A percentile compares a stretch with the other conserved stretches of the same genome.
phyloP scores from a whole-genome alignment of 805 yeast genomes.

The Wickerhamiella australiensis region DNA sequence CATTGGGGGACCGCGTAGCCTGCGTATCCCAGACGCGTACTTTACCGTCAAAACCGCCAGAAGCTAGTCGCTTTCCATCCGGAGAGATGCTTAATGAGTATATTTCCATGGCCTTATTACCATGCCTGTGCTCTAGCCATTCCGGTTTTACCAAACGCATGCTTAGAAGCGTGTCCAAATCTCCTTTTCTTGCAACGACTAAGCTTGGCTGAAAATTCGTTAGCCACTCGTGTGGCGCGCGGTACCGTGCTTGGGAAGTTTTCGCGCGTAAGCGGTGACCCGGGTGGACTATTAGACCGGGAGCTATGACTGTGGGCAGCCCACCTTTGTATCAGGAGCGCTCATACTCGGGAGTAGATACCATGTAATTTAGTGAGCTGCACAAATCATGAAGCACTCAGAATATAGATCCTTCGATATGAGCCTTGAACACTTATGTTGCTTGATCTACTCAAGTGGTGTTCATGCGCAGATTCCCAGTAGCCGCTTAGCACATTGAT shows the following conservation, averaged over 20 bases:
- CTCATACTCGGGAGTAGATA: too few relatives aligned
- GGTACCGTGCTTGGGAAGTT: background rate
- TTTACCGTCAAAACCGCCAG: constrained; percentile 90
- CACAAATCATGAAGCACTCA: too few relatives aligned
- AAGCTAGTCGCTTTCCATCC: constrained; percentile 75
- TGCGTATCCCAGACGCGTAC: constrained; percentile 86
- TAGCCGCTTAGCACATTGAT: too few relatives aligned
- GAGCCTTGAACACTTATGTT: too few relatives aligned
- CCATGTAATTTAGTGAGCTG: too few relatives aligned
- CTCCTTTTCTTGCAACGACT: background rate
- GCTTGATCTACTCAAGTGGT: too few relatives aligned
- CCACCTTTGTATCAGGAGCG: too few relatives aligned
- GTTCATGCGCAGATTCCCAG: too few relatives aligned
- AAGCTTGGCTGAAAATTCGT: background rate
- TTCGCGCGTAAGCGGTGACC: background rate
- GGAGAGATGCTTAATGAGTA: constrained; percentile 71
- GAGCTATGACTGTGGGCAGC: too few relatives aligned
- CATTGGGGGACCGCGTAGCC: constrained; percentile 52
- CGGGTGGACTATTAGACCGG: too few relatives aligned
- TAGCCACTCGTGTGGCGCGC: constrained; percentile 4
- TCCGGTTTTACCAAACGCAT: constrained; percentile 61
- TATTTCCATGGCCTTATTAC: constrained; percentile 67
- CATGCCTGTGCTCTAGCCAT: constrained; percentile 63
- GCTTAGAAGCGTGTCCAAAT: background rate
- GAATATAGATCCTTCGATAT: too few relatives aligned